Base-by-base conservation (phyloP, 306 rosid genomes). In the Lithocarpus polystachyus region DNA sequence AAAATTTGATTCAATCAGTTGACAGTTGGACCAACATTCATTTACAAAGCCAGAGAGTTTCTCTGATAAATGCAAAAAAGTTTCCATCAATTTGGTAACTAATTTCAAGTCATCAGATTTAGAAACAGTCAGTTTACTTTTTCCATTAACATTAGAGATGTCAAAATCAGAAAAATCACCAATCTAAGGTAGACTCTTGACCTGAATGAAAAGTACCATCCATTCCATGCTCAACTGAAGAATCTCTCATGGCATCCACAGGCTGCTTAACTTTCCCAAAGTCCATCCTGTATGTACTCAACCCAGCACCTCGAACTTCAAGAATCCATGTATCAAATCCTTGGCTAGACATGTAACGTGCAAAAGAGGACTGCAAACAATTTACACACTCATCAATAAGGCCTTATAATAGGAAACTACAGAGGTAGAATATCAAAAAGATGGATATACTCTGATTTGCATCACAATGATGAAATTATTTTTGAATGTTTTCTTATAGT, bases 301-400 rank as follows among this genome's bases (percentile, higher is more conserved):
- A 84, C 35, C 99, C 99, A 68, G 90, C 79, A 29, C 99, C 99
- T 57, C 99, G 86, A 82, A 94, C 84, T 85, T 92, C 99, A 73
- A 94, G 93, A 84, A 80, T 87, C 99, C 99, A 94, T 2, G 99
- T 89, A 86, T 94, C 98, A 68, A 88, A 94, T 78, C 98, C 97
- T 80, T 89, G 89, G 1, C 83, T 81, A 22, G 97, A 84, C 98
- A 94, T 92, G 84, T 74, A 84, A 70, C 97, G 92, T 0, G 93
- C 97, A 86, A 92, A 92, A 77, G 99, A 94, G 73, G 83, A 80
- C 97, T 94, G 84, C 65, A 84, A 83, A 80, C 70, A 84, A 80
- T 69, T 8, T 62, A 29, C 62, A 56, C 5, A 5, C 48, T 81
- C 14, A 37, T 77, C 69, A 86, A 57, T 64, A 78, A 33, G 40